These are phyloP conservation scores for Penicillium lividum DNA, from an alignment of 495 filamentous ascomycete genomes.

Conservation along the genomic window DNA sequence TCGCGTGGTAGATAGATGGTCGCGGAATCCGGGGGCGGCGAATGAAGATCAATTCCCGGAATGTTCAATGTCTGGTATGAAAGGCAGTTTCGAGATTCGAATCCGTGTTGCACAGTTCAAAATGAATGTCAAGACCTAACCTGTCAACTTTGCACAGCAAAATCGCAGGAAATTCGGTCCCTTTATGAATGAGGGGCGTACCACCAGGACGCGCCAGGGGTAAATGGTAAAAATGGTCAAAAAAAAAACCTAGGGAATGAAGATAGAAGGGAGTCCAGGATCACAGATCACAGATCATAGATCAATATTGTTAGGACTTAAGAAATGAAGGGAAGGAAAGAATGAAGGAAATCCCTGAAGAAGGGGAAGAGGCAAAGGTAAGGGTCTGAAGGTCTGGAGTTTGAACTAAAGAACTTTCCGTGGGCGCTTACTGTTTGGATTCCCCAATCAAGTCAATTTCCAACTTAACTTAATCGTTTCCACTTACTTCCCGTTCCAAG, in stretches of 20 bases:
- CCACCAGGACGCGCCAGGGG: slow-evolving; percentile 42
- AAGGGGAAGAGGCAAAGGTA: slow-evolving; percentile 9
- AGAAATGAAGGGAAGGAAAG: slow-evolving; percentile 30
- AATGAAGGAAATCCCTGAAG: slow-evolving; percentile 20
- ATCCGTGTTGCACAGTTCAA: slow-evolving; percentile 22
- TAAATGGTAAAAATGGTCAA: neutral
- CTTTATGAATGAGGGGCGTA: slow-evolving; percentile 37
- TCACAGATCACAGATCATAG: slow-evolving; percentile 43
- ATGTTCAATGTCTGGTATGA: slow-evolving; percentile 31
- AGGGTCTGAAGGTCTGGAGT: neutral
- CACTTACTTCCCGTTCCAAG: slow-evolving; percentile 3
- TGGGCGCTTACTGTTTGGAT: slow-evolving; percentile 9
- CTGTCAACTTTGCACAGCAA: slow-evolving; percentile 31
- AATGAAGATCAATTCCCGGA: slow-evolving; percentile 35
- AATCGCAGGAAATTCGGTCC: slow-evolving; percentile 11
- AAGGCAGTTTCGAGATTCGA: slow-evolving; percentile 16
- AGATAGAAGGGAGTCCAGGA: slow-evolving; percentile 37
- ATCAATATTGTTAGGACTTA: slow-evolving; percentile 37
- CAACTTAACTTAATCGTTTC: neutral
- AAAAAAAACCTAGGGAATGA: slow-evolving; percentile 21
- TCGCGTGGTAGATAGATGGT: slow-evolving; percentile 35
- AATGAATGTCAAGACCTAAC: slow-evolving; percentile 25
- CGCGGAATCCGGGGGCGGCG: slow-evolving; percentile 32
- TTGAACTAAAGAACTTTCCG: neutral
- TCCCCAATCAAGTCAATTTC: neutral